Conservation (phyloP, 73 alveolate genomes). For the Paramecium caudatum region DNA sequence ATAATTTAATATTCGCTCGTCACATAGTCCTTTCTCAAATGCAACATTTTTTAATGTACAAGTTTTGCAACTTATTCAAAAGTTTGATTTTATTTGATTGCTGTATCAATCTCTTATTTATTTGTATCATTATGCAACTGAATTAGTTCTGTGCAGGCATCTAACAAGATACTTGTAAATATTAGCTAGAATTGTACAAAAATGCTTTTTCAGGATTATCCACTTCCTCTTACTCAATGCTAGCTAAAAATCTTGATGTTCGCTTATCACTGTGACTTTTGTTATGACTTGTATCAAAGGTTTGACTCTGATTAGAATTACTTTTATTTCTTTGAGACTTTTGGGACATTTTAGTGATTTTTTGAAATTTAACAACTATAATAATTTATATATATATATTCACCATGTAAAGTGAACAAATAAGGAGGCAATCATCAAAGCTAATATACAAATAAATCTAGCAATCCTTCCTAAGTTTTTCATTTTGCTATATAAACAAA, state of each 20-base stretch:
- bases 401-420: constrained; percentile 50
- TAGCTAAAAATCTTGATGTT: constrained; percentile 57
- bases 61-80: constrained; percentile 51
- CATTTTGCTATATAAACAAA: not conserved
- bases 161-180: constrained; percentile 30
- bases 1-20: constrained; percentile 40
- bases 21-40: constrained; percentile 24
- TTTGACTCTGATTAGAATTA: not conserved
- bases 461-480: not conserved
- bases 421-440: constrained; percentile 31
- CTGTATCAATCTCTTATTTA: constrained; percentile 55
- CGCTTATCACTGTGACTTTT: constrained; percentile 63
- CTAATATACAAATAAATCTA: not conserved
- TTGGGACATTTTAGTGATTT: not conserved
- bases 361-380: not conserved
- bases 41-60: constrained; percentile 12
- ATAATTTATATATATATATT: not conserved
- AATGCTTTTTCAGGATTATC: constrained; percentile 57
- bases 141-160: constrained; percentile 38
- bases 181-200: not conserved
- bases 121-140: constrained; percentile 36
- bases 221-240: not conserved
- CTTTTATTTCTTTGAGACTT: constrained; percentile 25
- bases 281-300: constrained; percentile 46
- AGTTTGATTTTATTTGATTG: constrained; percentile 49